A percentile compares a stretch with the other conserved stretches of the same genome.
Evolutionary conservation across 2,329 filamentous ascomycete species (phyloP).

Genomic region (Daldinia sp.): DNA sequence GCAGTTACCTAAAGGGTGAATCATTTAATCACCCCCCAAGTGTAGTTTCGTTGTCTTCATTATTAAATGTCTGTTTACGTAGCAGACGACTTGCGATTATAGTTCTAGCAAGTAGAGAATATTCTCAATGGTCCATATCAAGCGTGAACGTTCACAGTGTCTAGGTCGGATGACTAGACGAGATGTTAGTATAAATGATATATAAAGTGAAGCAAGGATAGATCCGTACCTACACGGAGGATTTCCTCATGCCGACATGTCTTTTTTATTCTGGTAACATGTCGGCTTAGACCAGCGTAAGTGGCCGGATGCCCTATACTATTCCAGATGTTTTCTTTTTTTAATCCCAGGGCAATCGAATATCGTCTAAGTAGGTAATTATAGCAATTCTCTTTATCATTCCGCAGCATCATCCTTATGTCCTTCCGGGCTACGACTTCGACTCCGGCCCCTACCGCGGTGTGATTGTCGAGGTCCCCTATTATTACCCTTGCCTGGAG

Average conservation of each 20-base stretch:
- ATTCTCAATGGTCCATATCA: neutral
- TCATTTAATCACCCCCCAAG: neutral
- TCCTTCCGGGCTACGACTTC: constrained; percentile 56
- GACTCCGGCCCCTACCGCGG: constrained; percentile 59
- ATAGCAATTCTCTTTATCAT: constrained; percentile 9
- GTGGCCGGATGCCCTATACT: constrained; percentile 18
- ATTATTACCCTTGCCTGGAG: constrained; percentile 68
- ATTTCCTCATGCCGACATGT: constrained; percentile 49
- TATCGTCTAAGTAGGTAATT: neutral
- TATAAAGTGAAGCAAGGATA: neutral
- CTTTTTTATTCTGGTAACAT: constrained; percentile 49
- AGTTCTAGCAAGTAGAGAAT: neutral
- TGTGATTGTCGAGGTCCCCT: constrained; percentile 57
- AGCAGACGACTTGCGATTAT: neutral
- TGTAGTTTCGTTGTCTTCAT: neutral
- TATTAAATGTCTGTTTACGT: neutral
- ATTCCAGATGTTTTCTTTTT: neutral
- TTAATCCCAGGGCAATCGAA: neutral
- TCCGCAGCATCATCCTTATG: constrained; percentile 51
- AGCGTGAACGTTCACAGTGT: neutral
- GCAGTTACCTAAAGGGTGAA: neutral
- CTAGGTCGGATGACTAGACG: constrained; percentile 21
- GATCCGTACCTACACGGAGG: constrained; percentile 34
- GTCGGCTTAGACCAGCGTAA: constrained; percentile 49
- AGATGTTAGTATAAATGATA: constrained; percentile 16